Evolutionary conservation across 257 asterid species (phyloP).

Genomic region (Cordia subcordata): DNA sequence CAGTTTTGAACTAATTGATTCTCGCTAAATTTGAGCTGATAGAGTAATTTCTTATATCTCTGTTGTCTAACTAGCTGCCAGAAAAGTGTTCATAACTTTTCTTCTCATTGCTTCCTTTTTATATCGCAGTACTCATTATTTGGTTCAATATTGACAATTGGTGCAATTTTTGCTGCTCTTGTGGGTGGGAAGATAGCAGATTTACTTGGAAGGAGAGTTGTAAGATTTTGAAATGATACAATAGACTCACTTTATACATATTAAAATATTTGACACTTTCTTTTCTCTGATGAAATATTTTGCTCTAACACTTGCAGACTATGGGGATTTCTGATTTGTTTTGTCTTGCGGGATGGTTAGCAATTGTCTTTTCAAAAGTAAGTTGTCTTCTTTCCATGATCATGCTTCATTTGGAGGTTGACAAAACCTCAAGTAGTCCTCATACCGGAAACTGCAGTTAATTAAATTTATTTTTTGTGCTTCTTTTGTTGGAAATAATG

Average conservation of each 20-base stretch:
- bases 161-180: conserved; percentile 88
- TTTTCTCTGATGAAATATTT: neutral
- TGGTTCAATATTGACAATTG: conserved; percentile 80
- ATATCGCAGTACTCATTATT: conserved; percentile 69
- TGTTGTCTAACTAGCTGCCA: neutral
- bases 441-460: no score
- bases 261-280: neutral
- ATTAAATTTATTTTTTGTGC: no score
- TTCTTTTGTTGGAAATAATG: neutral
- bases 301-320: conserved; percentile 39
- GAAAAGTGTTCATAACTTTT: neutral
- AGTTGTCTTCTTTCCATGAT: conserved; percentile 1
- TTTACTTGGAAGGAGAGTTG: conserved; percentile 72
- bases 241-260: neutral
- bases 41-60: neutral
- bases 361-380: conserved; percentile 72
- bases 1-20: no score
- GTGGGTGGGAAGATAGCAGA: conserved; percentile 85
- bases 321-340: conserved; percentile 74
- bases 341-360: conserved; percentile 62
- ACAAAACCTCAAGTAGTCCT: no score
- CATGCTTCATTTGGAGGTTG: neutral
- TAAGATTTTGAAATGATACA: conserved; percentile 24
- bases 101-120: neutral
- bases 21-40: no score